These are phyloP conservation scores for Tylopilus subfusipes DNA, from an alignment of 768 basidiomycete genomes.

Conservation along the genomic window DNA sequence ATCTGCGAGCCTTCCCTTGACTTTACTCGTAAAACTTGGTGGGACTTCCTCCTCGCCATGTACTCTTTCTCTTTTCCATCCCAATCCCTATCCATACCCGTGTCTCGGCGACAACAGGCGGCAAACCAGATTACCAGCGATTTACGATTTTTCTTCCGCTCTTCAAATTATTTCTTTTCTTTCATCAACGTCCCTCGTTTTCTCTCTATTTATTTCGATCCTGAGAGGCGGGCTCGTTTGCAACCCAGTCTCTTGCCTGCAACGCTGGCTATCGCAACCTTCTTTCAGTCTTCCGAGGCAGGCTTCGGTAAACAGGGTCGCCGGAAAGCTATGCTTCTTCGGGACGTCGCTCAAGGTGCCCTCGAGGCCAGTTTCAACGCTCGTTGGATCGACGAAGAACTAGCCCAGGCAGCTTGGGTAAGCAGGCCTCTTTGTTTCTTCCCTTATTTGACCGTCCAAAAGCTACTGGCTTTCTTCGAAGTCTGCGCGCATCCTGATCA, in stretches of 20 bases:
- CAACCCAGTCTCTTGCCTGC: slow-evolving; percentile 67
- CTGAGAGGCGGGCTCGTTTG: slow-evolving; percentile 48
- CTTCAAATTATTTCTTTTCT: slow-evolving; percentile 68
- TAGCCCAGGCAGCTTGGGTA: slow-evolving; percentile 78
- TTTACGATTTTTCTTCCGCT: slow-evolving; percentile 60
- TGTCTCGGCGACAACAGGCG: slow-evolving; percentile 45
- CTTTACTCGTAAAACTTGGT: slow-evolving; percentile 74
- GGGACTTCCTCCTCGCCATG: slow-evolving; percentile 62
- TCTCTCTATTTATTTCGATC: slow-evolving; percentile 55
- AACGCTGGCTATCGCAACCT: slow-evolving; percentile 60
- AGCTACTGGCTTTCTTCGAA: slow-evolving; percentile 73
- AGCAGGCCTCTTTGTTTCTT: slow-evolving; percentile 16
- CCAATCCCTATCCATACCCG: slow-evolving; percentile 30
- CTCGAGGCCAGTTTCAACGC: slow-evolving; percentile 69
- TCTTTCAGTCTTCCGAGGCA: slow-evolving; percentile 67
- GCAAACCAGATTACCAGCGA: slow-evolving; percentile 48
- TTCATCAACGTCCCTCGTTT: slow-evolving; percentile 73
- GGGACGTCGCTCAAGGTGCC: slow-evolving; percentile 66
- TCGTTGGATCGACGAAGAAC: slow-evolving; percentile 68
- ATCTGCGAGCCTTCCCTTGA: slow-evolving; percentile 56
- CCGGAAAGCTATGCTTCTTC: slow-evolving; percentile 53
- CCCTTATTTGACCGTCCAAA: slow-evolving; percentile 8
- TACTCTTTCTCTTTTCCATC: slow-evolving; percentile 41
- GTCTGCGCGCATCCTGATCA: slow-evolving; percentile 65
- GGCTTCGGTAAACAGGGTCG: slow-evolving; percentile 50